A percentile compares a stretch with the other conserved stretches of the same genome.
phyloP scores from a whole-genome alignment of 2,329 filamentous ascomycete genomes.

The Alternaria infectoria region DNA sequence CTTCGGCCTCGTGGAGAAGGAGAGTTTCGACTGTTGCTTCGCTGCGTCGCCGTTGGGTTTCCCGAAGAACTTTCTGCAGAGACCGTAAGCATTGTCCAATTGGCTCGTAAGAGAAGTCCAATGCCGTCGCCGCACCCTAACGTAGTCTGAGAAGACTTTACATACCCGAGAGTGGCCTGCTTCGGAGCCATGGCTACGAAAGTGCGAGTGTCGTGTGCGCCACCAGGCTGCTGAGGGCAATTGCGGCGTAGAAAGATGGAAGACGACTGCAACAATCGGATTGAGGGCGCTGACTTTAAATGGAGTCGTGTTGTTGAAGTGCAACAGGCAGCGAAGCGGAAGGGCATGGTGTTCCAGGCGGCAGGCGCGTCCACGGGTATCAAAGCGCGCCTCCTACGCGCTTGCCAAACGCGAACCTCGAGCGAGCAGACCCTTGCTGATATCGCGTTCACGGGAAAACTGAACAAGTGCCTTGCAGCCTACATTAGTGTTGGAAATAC shows the following conservation, averaged over 20 bases:
- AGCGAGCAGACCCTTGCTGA: constrained; percentile 22
- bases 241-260: constrained; percentile 4
- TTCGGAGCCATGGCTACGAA: constrained; percentile 60
- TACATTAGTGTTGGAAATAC: not conserved
- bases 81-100: constrained; percentile 12
- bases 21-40: constrained; percentile 78
- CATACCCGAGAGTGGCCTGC: constrained; percentile 89
- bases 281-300: constrained; percentile 9
- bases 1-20: constrained; percentile 66
- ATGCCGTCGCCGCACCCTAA: constrained; percentile 65
- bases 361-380: constrained; percentile 10
- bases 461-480: not conserved
- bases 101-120: not conserved
- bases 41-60: constrained; percentile 66
- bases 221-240: constrained; percentile 8
- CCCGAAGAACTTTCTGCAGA: constrained; percentile 81
- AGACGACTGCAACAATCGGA: constrained; percentile 13
- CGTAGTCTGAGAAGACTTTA: constrained; percentile 74
- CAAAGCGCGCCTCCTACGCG: constrained; percentile 33
- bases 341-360: constrained; percentile 34
- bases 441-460: not conserved
- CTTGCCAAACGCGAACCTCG: constrained; percentile 27
- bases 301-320: constrained; percentile 3
- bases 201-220: constrained; percentile 13
- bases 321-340: constrained; percentile 35